A percentile compares a stretch with the other conserved stretches of the same genome.
These are phyloP conservation scores for Erythrophleum ivorense DNA, from an alignment of 331 rosid species.

Conservation along the genomic window DNA sequence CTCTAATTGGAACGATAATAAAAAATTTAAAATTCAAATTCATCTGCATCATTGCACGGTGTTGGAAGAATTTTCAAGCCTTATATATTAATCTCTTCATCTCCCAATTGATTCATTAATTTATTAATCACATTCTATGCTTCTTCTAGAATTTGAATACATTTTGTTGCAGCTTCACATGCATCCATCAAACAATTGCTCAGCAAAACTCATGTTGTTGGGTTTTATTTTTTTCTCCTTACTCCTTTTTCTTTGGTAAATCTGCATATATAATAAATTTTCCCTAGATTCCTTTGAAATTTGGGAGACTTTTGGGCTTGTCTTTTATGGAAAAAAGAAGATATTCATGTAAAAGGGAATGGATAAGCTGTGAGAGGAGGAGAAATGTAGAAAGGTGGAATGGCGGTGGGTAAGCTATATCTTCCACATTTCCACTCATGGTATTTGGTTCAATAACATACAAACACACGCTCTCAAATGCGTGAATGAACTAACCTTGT, in stretches of 20 bases:
- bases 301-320: conserved; percentile 42
- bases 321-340: conserved; percentile 45
- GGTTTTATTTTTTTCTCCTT: not conserved
- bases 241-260: too few relatives aligned
- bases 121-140: not conserved
- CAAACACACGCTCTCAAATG: conserved; percentile 42
- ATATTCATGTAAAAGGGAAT: conserved; percentile 22
- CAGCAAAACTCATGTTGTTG: not conserved
- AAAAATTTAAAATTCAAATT: conserved; percentile 15
- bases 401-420: conserved; percentile 59
- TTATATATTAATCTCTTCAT: not conserved
- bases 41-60: conserved; percentile 32
- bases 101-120: not conserved
- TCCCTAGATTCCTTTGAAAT: conserved; percentile 41
- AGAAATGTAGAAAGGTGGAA: conserved; percentile 51
- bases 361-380: conserved; percentile 94
- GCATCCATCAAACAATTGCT: conserved; percentile 33
- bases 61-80: not conserved
- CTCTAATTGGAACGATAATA: conserved; percentile 35
- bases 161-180: conserved; percentile 37
- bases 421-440: conserved; percentile 19
- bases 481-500: conserved; percentile 61
- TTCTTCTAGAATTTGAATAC: not conserved
- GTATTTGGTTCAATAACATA: not conserved
- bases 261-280: not conserved